These are phyloP conservation scores for Nemania serpens DNA, from an alignment of 2,329 filamentous ascomycete genomes.

Conservation along the genomic window DNA sequence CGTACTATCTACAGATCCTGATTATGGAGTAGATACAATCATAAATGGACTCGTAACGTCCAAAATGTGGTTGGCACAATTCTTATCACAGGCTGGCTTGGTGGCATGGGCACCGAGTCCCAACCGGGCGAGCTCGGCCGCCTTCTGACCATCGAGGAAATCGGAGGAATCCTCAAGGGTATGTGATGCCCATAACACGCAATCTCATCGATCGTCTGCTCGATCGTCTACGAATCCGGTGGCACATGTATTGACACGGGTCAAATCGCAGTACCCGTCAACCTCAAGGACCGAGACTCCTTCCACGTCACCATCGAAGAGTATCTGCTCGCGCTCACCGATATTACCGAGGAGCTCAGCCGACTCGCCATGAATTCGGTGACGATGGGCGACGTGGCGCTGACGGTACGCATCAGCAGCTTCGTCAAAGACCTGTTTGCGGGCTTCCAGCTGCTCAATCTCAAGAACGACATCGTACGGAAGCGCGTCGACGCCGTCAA, in stretches of 20 bases:
- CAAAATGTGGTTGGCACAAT: constrained; percentile 73
- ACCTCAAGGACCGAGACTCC: constrained; percentile 83
- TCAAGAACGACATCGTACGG: constrained; percentile 92
- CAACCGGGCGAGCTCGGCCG: constrained; percentile 61
- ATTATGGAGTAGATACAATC: constrained; percentile 66
- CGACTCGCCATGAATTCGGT: constrained; percentile 94
- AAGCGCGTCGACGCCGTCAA: constrained; percentile 92
- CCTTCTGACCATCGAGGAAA: constrained; percentile 85
- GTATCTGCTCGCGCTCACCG: constrained; percentile 87
- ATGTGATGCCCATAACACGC: constrained; percentile 32
- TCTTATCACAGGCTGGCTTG: constrained; percentile 73
- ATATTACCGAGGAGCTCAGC: constrained; percentile 86
- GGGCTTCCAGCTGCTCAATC: constrained; percentile 94
- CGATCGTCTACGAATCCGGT: background rate
- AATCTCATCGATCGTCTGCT: background rate
- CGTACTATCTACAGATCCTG: background rate
- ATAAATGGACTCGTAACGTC: constrained; percentile 80
- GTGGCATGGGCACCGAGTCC: constrained; percentile 66
- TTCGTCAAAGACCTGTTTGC: constrained; percentile 96
- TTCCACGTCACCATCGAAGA: constrained; percentile 98
- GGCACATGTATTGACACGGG: background rate
- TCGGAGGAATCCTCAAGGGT: constrained; percentile 79
- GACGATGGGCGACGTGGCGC: constrained; percentile 83
- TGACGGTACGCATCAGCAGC: constrained; percentile 84
- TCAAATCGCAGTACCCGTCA: constrained; percentile 73